Evolutionary conservation across 2,329 filamentous ascomycete genomes (phyloP).

Genomic region (Colletotrichum sojae): DNA sequence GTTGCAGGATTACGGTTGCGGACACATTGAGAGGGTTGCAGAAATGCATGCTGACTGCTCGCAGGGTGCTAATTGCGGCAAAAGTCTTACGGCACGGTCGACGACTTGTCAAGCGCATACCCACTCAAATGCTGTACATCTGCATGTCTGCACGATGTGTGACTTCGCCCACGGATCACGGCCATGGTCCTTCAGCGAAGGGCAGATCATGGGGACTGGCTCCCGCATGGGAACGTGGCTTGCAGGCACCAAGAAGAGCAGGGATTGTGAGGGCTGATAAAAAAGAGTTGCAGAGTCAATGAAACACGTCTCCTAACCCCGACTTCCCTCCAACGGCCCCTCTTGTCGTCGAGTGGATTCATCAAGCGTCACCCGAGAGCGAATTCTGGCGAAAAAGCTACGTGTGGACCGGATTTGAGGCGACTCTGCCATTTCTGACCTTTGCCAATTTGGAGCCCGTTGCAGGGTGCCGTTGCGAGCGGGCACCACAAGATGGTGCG

Average conservation of each 20-base stretch:
- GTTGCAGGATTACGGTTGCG: constrained; percentile 15
- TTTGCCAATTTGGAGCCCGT: constrained; percentile 16
- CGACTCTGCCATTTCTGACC: background rate
- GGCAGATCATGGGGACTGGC: constrained; percentile 20
- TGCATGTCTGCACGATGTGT: constrained; percentile 21
- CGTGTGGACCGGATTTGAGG: background rate
- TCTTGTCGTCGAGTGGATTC: constrained; percentile 27
- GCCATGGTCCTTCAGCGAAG: constrained; percentile 1
- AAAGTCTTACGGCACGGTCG: background rate
- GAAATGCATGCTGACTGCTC: constrained; percentile 31
- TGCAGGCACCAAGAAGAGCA: constrained; percentile 21
- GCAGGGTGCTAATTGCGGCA: constrained; percentile 29
- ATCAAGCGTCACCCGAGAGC: constrained; percentile 17
- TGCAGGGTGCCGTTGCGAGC: constrained; percentile 24
- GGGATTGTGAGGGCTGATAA: constrained; percentile 28
- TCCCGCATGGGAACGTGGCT: constrained; percentile 25
- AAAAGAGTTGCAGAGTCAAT: constrained; percentile 11
- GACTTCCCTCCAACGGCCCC: constrained; percentile 23
- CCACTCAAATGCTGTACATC: constrained; percentile 15
- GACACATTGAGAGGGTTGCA: constrained; percentile 16
- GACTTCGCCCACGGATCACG: constrained; percentile 15
- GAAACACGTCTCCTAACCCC: constrained; percentile 16
- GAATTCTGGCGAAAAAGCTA: background rate
- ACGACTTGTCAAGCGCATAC: constrained; percentile 5
- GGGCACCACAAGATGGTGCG: constrained; percentile 26